phyloP scores from a whole-genome alignment of 306 rosid species.

The Cajanus cajan region DNA sequence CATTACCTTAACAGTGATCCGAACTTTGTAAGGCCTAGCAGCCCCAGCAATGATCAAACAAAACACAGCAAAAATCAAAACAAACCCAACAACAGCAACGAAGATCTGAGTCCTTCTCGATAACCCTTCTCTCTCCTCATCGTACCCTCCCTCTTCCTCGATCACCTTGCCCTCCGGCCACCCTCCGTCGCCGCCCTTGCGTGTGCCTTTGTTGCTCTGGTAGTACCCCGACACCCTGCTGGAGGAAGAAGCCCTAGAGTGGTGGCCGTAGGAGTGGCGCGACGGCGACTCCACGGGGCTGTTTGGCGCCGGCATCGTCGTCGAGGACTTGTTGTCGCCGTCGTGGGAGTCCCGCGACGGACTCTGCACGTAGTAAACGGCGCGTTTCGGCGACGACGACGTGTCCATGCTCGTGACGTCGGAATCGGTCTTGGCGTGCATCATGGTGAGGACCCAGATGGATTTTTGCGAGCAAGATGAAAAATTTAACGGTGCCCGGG shows the following conservation, averaged over 20 bases:
- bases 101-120: constrained; percentile 54
- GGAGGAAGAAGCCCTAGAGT: constrained; percentile 66
- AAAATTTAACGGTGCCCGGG: constrained; percentile 26
- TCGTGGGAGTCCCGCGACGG: constrained; percentile 81
- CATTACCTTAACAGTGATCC: constrained; percentile 62
- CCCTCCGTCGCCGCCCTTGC: constrained; percentile 48
- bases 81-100: constrained; percentile 53
- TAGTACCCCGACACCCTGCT: constrained; percentile 66
- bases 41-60: constrained; percentile 75
- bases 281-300: constrained; percentile 73
- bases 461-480: neutral
- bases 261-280: constrained; percentile 67
- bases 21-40: constrained; percentile 58
- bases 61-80: constrained; percentile 52
- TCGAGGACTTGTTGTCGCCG: constrained; percentile 68
- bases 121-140: constrained; percentile 29
- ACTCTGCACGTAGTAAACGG: constrained; percentile 68
- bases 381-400: constrained; percentile 70
- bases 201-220: constrained; percentile 27
- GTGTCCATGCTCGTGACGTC: constrained; percentile 67
- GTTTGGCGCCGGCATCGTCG: constrained; percentile 46
- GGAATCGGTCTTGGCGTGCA: constrained; percentile 75
- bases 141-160: constrained; percentile 63
- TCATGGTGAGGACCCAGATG: constrained; percentile 26
- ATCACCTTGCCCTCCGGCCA: constrained; percentile 74